Evolutionary conservation across 805 yeast genomes (phyloP), one percentile per base, ranked within the genome.

Genomic region (Kuraishia piskuri): DNA sequence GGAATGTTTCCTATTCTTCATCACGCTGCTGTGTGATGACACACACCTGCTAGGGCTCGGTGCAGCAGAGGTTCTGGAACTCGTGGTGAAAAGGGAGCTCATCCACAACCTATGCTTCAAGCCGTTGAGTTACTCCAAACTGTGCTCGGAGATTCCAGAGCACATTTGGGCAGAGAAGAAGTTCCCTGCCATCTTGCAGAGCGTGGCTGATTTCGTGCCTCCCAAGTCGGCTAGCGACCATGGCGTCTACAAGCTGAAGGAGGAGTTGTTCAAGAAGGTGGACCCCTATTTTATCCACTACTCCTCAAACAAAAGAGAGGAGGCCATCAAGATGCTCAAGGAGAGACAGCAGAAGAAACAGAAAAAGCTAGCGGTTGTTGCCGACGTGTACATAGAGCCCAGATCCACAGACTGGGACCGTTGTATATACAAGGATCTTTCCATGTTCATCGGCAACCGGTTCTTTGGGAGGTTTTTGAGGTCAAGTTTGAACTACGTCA

Each of bases 281-380:
- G 94, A 92, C 64, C 96, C 97, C 0, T 91, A 81, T 62, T 92
- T 85, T 63, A 75, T 88, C 55, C 90, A 90, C 59, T 86, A 86
- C 60, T 73, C 86, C 0, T 71, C 92, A 0, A 90, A 90, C 59
- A 83, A 82, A 52, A 79, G 92, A 53, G 97, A 90, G 53, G 97
- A 90, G 55, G 92, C 96, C 6, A 85, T 87, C 53, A 77, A 76
- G 48, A 68, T 82, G 3, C 68, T 88, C 26, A 83, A 84, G 59
- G 79, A 77, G 36, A 64, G 77, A 24, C 65, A 77, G 46, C 74
- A 78, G 9, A 23, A 10, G n/a, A 69, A 73, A 53, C 62, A 68
- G 23, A 67, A 68, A 1, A 61, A 66, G 1, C 66, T 72, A 0
- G 63, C 71, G 2, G 69, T 74, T 1, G 56, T 69, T 21, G 71